Percentiles rank a stretch among this genome's conserved stretches.
phyloP scores from a whole-genome alignment of 192 early-diverging fungal species.

The Fimicolochytrium jonesii region DNA sequence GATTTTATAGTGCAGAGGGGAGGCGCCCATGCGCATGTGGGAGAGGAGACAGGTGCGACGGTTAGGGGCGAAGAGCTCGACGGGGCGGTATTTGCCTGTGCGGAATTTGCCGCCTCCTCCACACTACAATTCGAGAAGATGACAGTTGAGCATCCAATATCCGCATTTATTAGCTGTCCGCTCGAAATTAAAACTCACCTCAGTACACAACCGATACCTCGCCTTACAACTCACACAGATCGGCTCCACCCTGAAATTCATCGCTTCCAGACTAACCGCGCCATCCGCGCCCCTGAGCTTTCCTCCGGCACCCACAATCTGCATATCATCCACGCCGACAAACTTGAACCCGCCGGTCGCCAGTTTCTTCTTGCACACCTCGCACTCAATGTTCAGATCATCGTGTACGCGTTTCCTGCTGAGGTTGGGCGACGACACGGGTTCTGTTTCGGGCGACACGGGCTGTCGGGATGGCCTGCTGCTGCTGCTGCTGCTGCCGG shows the following conservation, averaged over 20 bases:
- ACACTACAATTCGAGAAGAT: slow-evolving; percentile 1
- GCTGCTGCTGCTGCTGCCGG: too few relatives aligned
- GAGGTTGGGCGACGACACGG: neutral
- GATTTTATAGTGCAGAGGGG: slow-evolving; percentile 14
- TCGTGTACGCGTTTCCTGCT: neutral
- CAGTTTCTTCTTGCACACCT: slow-evolving; percentile 11
- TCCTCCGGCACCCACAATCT: slow-evolving; percentile 4
- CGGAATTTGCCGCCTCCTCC: slow-evolving; percentile 25
- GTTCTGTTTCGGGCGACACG: neutral
- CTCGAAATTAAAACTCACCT: slow-evolving; percentile 15
- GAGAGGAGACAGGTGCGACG: slow-evolving; percentile 37
- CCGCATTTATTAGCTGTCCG: too few relatives aligned
- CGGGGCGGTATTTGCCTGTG: slow-evolving; percentile 43
- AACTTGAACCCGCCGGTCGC: slow-evolving; percentile 14
- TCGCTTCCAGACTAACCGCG: neutral
- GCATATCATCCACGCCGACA: neutral
- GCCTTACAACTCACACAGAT: slow-evolving; percentile 16
- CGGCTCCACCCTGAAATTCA: slow-evolving; percentile 15
- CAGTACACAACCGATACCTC: slow-evolving; percentile 19
- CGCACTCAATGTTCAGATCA: slow-evolving; percentile 11
- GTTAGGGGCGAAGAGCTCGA: slow-evolving; percentile 34
- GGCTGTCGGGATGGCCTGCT: too few relatives aligned
- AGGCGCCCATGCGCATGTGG: slow-evolving; percentile 39
- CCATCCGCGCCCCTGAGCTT: slow-evolving; percentile 1
- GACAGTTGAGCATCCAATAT: too few relatives aligned